phyloP scores from a whole-genome alignment of 495 filamentous ascomycete species.

The Hypoxylon fragiforme region DNA sequence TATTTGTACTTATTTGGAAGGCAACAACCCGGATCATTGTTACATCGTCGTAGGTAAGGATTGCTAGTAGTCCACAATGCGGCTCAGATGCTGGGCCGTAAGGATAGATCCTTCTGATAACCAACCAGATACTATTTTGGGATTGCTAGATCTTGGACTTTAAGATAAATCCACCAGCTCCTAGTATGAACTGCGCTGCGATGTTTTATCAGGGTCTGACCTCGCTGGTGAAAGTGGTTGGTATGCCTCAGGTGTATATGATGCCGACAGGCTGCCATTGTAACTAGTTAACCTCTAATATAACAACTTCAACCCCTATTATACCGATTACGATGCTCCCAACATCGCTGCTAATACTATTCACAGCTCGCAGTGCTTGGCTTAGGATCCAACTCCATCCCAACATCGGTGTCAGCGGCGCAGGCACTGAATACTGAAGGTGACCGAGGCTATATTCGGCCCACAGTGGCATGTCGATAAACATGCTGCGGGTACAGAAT shows the following conservation, averaged over 20 bases:
- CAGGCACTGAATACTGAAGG: background rate
- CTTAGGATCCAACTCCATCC: background rate
- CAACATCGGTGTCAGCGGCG: background rate
- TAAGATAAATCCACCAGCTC: background rate
- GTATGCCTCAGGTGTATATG: too few species aligned
- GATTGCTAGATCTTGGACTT: background rate
- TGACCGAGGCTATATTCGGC: background rate
- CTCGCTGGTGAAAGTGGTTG: background rate
- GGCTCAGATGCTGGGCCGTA: background rate
- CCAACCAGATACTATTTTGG: background rate
- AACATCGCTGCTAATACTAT: too few species aligned
- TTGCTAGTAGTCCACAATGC: background rate
- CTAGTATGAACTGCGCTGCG: background rate
- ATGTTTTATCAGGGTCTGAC: background rate
- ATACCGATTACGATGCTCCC: background rate
- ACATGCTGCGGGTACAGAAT: background rate
- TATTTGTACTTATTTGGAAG: background rate
- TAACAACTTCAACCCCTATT: background rate
- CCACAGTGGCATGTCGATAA: too few species aligned
- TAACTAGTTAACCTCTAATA: background rate
- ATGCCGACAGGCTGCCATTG: too few species aligned
- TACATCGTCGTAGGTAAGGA: background rate
- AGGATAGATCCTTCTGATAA: background rate
- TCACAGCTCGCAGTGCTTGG: too few species aligned
- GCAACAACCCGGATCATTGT: background rate